Percentiles rank a stretch among this genome's conserved stretches.
Evolutionary conservation across 2,329 filamentous ascomycete genomes (phyloP).

Genomic region (Fusarium algeriense): DNA sequence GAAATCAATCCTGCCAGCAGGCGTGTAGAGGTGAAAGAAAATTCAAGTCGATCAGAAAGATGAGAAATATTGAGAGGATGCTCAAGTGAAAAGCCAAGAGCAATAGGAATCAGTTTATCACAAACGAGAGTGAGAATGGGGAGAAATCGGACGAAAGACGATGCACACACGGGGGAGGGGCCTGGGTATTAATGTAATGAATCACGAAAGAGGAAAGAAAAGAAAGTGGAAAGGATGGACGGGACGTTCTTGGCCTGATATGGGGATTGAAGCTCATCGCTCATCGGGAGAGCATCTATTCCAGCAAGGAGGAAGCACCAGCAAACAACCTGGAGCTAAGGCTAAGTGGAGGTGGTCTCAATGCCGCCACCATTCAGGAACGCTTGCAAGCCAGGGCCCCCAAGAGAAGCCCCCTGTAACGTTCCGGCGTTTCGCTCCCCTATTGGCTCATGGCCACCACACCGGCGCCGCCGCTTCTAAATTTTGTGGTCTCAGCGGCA

Average conservation of each 20-base stretch:
- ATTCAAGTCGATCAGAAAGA: background rate
- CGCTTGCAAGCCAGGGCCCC: conserved; percentile 22
- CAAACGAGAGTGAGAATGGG: conserved; percentile 32
- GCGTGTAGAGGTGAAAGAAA: conserved; percentile 8
- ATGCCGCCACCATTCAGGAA: conserved; percentile 42
- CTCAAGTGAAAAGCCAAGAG: conserved; percentile 11
- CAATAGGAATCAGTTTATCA: conserved; percentile 8
- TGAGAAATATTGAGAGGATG: conserved; percentile 13
- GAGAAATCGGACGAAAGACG: conserved; percentile 22
- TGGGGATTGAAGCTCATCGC: conserved; percentile 36
- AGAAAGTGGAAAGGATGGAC: conserved; percentile 11
- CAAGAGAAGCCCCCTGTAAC: conserved; percentile 28
- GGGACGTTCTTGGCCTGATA: conserved; percentile 26
- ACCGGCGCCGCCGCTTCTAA: conserved; percentile 30
- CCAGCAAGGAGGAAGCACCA: conserved; percentile 9
- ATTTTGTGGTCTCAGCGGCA: conserved; percentile 39
- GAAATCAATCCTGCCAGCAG: conserved; percentile 45
- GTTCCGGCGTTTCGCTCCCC: background rate
- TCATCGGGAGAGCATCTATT: conserved; percentile 12
- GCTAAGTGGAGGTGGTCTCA: conserved; percentile 33
- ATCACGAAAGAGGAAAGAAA: conserved; percentile 19
- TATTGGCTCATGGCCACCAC: conserved; percentile 25
- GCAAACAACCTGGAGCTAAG: conserved; percentile 15
- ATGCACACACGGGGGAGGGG: conserved; percentile 25
- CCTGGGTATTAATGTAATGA: conserved; percentile 10